Conservation (phyloP, 2,329 filamentous ascomycete genomes). For the Camillea tinctor region DNA sequence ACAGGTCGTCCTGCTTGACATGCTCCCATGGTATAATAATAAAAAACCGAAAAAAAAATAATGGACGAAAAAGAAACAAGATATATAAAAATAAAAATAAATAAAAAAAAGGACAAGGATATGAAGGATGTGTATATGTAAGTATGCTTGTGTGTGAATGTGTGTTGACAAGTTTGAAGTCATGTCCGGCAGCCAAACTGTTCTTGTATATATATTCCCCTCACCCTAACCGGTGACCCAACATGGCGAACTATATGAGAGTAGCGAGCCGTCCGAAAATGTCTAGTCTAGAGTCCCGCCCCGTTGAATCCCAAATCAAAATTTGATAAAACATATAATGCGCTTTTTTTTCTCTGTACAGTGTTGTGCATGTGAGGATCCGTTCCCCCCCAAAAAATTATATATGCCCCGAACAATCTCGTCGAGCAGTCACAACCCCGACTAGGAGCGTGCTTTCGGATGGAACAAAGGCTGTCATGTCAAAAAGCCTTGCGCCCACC, state of each 20-base stretch:
- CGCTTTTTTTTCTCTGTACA: constrained; percentile 26
- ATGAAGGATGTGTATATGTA: too few species aligned
- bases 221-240: neutral
- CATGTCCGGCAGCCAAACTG: neutral
- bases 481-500: constrained; percentile 12
- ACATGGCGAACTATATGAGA: constrained; percentile 4
- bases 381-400: constrained; percentile 8
- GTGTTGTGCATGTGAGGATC: constrained; percentile 13
- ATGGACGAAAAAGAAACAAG: too few species aligned
- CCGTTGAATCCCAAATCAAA: constrained; percentile 13
- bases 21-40: neutral
- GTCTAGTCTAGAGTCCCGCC: constrained; percentile 17
- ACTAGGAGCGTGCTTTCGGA: constrained; percentile 10
- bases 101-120: too few species aligned
- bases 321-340: constrained; percentile 16
- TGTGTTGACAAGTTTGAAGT: neutral
- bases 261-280: constrained; percentile 16
- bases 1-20: neutral
- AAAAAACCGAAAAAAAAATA: neutral
- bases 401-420: constrained; percentile 4
- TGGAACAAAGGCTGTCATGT: constrained; percentile 2
- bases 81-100: too few species aligned
- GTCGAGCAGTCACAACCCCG: constrained; percentile 6
- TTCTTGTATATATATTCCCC: neutral
- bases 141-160: neutral